Base-by-base conservation (phyloP, 1,284 basidiomycete genomes). In the Puccinia horiana region DNA sequence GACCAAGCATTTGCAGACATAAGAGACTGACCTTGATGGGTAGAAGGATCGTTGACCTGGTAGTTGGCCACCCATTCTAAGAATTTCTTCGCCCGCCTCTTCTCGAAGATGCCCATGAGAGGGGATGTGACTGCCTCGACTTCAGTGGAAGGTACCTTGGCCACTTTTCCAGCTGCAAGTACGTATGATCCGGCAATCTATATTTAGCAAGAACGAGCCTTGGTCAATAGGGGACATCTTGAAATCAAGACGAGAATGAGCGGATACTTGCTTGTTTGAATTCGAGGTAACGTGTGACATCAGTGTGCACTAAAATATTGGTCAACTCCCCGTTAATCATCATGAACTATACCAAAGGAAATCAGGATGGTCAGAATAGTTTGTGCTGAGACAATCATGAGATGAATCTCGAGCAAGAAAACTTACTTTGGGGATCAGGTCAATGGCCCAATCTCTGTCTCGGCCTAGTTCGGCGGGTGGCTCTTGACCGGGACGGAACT, bases 71-170 rank as follows among this genome's bases (percentile, higher is more conserved):
- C 88, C 88, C 96, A 99, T 88, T 95, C 92, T 87, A 99, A 99
- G 90, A 99, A 99, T 88, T 97, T 98, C 90, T 96, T 97, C 20
- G 96, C 96, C 76, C 97, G 90, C 84, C 95, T 90, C 90, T 99
- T 99, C 91, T 99, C 97, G 86, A 99, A 99, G 54, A 99, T 89
- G 40, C 97, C 97, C 96, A 99, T 98, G 85, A 99, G 90, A 32
- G 95, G 93, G 84, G 93, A 94, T 88, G 90, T 93, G 76, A 99
- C 93, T 23, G 97, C 97, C 89, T 99, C 97, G 90, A 96, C 92
- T 89, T 99, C 96, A 35, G 95, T 99, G 85, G 93, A 93, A 42
- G 97, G 97, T 16, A 99, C 97, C 89, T 99, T 99, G 83, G 94
- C 95, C 88, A 99, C 98, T 88, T 89, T 93, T 83, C 95, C 94